A percentile compares a stretch with the other conserved stretches of the same genome.
Evolutionary conservation across 768 basidiomycete genomes (phyloP).

Genomic region (Hypholoma sublateritium): DNA sequence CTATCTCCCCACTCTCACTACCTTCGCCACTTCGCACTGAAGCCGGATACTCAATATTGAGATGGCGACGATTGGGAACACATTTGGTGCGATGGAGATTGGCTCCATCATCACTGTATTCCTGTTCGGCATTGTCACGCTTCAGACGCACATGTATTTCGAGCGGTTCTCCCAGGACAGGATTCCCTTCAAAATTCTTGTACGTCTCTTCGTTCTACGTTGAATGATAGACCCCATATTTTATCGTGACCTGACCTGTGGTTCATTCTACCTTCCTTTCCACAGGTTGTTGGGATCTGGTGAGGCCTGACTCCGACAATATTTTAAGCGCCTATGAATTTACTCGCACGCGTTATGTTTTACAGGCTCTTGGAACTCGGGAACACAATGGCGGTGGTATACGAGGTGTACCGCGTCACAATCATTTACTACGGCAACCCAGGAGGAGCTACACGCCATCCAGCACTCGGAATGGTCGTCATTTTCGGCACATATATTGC

Average conservation of each 20-base stretch:
- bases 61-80: slow-evolving; percentile 5
- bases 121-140: slow-evolving; percentile 24
- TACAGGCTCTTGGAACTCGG: slow-evolving; percentile 22
- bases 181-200: slow-evolving; percentile 16
- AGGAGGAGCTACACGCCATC: slow-evolving; percentile 12
- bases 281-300: not conserved
- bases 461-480: slow-evolving; percentile 12
- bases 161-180: slow-evolving; percentile 16
- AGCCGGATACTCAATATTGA: too few relatives aligned
- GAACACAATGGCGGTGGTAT: slow-evolving; percentile 21
- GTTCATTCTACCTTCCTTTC: too few relatives aligned
- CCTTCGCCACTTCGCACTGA: too few relatives aligned
- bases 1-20: too few relatives aligned
- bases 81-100: slow-evolving; percentile 23
- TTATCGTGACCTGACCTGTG: not conserved
- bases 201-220: not conserved
- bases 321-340: not conserved
- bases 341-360: too few relatives aligned
- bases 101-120: slow-evolving; percentile 21
- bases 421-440: slow-evolving; percentile 22
- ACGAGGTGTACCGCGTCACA: slow-evolving; percentile 26
- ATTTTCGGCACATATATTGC: slow-evolving; percentile 26
- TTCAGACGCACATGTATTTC: slow-evolving; percentile 22
- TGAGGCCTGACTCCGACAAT: not conserved
- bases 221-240: too few relatives aligned